Base-by-base conservation (phyloP, 2,329 filamentous ascomycete species). In the Samsoniella hepiali region DNA sequence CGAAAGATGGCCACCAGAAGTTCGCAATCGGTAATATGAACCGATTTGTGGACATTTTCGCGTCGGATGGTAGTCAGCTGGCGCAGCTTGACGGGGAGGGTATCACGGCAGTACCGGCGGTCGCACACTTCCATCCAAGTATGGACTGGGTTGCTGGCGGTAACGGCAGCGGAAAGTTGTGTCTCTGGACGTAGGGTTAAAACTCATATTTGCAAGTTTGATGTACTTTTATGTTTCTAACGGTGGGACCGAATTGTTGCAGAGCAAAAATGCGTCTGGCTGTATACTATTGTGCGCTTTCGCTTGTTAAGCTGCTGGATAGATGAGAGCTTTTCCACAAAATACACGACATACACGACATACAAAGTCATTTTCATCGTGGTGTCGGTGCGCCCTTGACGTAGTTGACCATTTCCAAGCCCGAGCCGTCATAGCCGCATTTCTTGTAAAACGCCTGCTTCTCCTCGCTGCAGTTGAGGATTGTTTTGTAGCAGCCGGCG, bases 1-100 rank as follows among this genome's bases (percentile, higher is more conserved):
- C 95, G 0, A 78, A 83, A 40, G 91, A 95, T 64, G 88, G 88
- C 8, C 87, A 96, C 5, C 89, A 96, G 67, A 92, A 94, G 65
- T 93, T 99, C 70, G 91, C 87, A 31, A 94, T 99, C 63, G 95
- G 91, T 1, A 99, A 98, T 69, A 98, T 98, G 95, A 97, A 96
- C 72, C 87, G 95, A 1, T 98, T 97, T 69, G 91, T 98, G 1
- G 95, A 99, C 72, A 84, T 99, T 0, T 99, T 90, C 73, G 90
- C 89, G 0, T 83, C 87, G 0, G 85, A 90, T 56, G 95, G 95
- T 0, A 88, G 92, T 70, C 94, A 98, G 74, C 78, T 99, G 4
- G 94, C 91, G 0, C 94, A 98, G 74, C 76, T 96, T 0, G 92
- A 89, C 1, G 92, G 93, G 0, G 92, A 96, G 0, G 91, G 90